These are phyloP conservation scores for Aspergillus sp. DNA, from an alignment of 2,329 filamentous ascomycete genomes.

Conservation along the genomic window DNA sequence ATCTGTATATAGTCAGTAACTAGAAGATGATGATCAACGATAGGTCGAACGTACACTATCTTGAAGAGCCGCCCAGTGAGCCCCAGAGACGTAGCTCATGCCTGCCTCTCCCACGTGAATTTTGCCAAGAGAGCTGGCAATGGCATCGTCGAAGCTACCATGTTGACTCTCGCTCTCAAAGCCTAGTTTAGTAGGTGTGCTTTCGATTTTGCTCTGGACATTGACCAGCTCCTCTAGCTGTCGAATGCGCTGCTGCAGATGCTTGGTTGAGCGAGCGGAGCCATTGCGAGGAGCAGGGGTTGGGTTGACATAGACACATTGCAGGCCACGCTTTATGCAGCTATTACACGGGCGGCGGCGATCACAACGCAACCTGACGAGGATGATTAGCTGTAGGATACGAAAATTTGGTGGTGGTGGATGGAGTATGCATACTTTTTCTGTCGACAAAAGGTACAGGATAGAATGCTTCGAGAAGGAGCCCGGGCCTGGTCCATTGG, in stretches of 20 bases:
- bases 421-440: conserved; percentile 6
- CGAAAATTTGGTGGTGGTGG: background rate
- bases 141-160: background rate
- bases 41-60: conserved; percentile 3
- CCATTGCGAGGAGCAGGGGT: background rate
- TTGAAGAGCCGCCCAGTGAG: conserved; percentile 11
- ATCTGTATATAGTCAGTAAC: background rate
- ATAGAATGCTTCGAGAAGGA: conserved; percentile 3
- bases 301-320: background rate
- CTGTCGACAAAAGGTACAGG: conserved; percentile 12
- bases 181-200: background rate
- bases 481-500: background rate
- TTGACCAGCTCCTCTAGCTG: conserved; percentile 12
- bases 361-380: conserved; percentile 7
- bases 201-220: background rate
- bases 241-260: conserved; percentile 3
- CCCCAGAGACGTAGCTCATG: conserved; percentile 8
- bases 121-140: background rate
- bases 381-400: background rate
- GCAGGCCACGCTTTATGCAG: conserved; percentile 6
- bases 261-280: background rate
- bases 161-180: background rate
- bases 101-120: conserved; percentile 2
- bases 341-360: conserved; percentile 6
- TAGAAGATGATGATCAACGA: background rate